Base-by-base conservation (phyloP, 768 basidiomycete species). In the Amanita molliuscula region DNA sequence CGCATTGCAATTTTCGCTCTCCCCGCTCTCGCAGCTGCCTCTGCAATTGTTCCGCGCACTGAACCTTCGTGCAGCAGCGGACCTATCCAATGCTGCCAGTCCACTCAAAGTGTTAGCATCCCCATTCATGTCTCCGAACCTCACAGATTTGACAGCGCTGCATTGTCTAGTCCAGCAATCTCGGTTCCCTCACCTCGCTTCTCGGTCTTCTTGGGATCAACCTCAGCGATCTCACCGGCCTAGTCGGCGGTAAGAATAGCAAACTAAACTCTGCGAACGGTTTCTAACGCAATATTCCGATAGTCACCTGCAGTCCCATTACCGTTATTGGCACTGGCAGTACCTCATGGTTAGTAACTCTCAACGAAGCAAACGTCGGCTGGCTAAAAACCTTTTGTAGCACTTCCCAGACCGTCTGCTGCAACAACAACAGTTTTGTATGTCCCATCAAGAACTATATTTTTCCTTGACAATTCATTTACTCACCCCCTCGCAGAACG, bases 21-120 rank as follows among this genome's bases (percentile, higher is more conserved):
- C 37, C 47, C 47, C 6, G 47, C 37, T 31, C 16, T 48, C 40
- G 47, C 47, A 13, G 26, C 28, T 28, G 47, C 47, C 15, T 20
- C 25, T 16, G 36, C 47, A 13, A 3, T 46, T 18, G 10, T 31
- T 20, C 18, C 2, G 5, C 38, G 48, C 20, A 26, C 6, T 3
- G 26, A 9, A 4, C 7, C 16, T 10, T 13, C 25, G 3, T 49
- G 48, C 48, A 34, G n/a, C 28, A 40, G 9, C n/a, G 48, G 48
- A 18, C 34, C 47, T 6, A 8, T 25, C 36, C 47, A 40, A 20
- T 48, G 47, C 38, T 48, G 47, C 47, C 20, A 48, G 0, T 18
- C 15, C 10, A 23, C 33, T 13, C 18, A 47, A 21, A 4, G 3
- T 25, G 41, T 47, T 13, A 25, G 45, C 13, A 13, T 26, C 29